Evolutionary conservation across 2,329 filamentous ascomycete genomes (phyloP), one percentile per base, ranked within the genome.

Genomic region (Didymella segeticola): DNA sequence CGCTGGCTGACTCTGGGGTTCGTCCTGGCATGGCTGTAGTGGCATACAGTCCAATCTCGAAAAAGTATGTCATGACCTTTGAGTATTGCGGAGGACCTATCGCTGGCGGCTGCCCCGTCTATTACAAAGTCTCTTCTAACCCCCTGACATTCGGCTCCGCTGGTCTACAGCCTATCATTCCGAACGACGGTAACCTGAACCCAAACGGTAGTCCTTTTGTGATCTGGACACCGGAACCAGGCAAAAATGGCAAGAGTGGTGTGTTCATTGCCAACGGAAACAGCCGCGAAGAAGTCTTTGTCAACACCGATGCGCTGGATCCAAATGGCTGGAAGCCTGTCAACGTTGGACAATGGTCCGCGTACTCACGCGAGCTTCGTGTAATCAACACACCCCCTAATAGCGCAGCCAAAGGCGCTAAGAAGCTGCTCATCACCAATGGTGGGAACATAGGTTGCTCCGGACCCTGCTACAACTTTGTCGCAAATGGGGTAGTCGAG

Each of bases 321-420:
- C 23, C 19, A n/a, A 29, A 27, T 6, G 12, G 27, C 20, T 48
- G 34, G 34, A 37, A 37, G 15, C 34, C 15, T 6, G 20, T 37
- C 34, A 37, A 37, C 20, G 36, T 31, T 71, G 62, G 1, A 74
- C 73, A 8, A 78, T 54, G 43, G 72, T 70, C 51, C 80, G 46
- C 4, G 72, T 10, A 37, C 14, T 37, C 23, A 0, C 78, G 29
- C 5, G 29, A 11, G 29, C 29, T 14, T 14, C 12, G 29, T 14
- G 29, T 31, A 5, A 14, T 14, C 29, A 31, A n/a, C 12, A 31
- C 29, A 31, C 14, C 29, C 25, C 6, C 25, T 11, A 31, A 14
- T 14, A 31, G 29, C 29, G 29, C 12, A 5, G 29, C 12, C 9
- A 31, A 31, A 14, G n/a, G 14, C n/a, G 12, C n/a, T 12, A 11